Evolutionary conservation across 176 grass and related monocot genomes (phyloP), one percentile per base, ranked within the genome.

Genomic region (Carex kokanica): DNA sequence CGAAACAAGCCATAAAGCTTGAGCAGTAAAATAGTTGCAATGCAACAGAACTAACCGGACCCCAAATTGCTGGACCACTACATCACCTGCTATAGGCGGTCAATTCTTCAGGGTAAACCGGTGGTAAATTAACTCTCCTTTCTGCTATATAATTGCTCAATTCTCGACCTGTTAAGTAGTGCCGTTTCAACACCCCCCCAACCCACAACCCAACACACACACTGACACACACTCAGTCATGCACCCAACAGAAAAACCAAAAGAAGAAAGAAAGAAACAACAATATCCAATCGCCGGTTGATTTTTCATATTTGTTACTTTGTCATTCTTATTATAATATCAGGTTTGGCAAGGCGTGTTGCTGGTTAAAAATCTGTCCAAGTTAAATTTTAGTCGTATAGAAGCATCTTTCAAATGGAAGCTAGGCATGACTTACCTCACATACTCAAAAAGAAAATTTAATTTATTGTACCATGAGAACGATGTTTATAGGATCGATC

Each of bases 1-100:
- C 20, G 18, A 43, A 8, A 40, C 1, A 20, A 18, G 8, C 17
- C 67, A 71, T 40, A 71, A 9, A 71, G 36, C 34, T 71, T 2
- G 1, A 71, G 36, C 17, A 71, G 67, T 41, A 47, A 45, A 71
- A 7, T 43, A 11, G 16, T 17, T 20, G 17, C 67, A 21, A 24
- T 49, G 68, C 38, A 74, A 51, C 70, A 51, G 12, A 13, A 74
- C 32, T 8, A 51, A 51, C 10, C 43, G 17, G 40, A 14, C 12
- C 70, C 40, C 18, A 25, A 51, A 74, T 74, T 74, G n/a, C 41
- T 74, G 43, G 45, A 74, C 70, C 43, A 52, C n/a, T 74, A 11
- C 41, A 24, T 24, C 70, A 92, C 88, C 91, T 90, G 72, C 72
- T 11, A 45, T 78, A 21, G 65, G 21, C 11, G 85, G 83, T 87